These are phyloP conservation scores for Suhomyces bribrorum DNA, from an alignment of 1,139 yeast genomes.

Conservation along the genomic window DNA sequence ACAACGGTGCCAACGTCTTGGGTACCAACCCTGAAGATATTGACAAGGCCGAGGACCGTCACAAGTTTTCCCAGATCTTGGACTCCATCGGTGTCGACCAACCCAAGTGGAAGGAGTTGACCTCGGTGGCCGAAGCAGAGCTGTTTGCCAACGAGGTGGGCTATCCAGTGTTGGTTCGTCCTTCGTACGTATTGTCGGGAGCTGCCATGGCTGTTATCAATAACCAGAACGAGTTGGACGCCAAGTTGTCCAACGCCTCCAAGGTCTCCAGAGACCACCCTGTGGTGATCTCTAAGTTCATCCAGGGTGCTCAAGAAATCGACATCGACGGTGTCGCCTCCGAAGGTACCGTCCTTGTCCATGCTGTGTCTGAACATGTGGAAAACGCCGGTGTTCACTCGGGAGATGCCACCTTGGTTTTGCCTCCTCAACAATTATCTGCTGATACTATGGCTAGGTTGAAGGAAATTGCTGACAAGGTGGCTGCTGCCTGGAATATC, in stretches of 20 bases:
- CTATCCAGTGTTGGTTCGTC: slow-evolving; percentile 96
- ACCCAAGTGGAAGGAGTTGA: slow-evolving; percentile 96
- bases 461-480: slow-evolving; percentile 84
- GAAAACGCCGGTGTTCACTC: slow-evolving; percentile 99
- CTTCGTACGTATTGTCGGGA: slow-evolving; percentile 95
- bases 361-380: slow-evolving; percentile 96
- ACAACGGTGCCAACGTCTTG: slow-evolving; percentile 81
- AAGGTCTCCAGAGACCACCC: slow-evolving; percentile 95
- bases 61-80: slow-evolving; percentile 91
- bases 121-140: slow-evolving; percentile 84
- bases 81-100: slow-evolving; percentile 90
- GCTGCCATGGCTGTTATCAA: slow-evolving; percentile 97
- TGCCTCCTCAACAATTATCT: slow-evolving; percentile 82
- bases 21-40: slow-evolving; percentile 96
- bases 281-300: slow-evolving; percentile 93
- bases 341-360: slow-evolving; percentile 84
- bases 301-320: slow-evolving; percentile 93
- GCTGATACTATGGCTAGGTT: slow-evolving; percentile 61
- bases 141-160: slow-evolving; percentile 82
- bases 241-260: slow-evolving; percentile 82
- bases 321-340: slow-evolving; percentile 96
- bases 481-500: slow-evolving; percentile 91
- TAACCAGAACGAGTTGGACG: slow-evolving; percentile 72
- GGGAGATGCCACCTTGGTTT: slow-evolving; percentile 93
- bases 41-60: slow-evolving; percentile 97